These are phyloP conservation scores for Dianthus caryophyllus DNA, from an alignment of 148 eudicot genomes.

Conservation along the genomic window DNA sequence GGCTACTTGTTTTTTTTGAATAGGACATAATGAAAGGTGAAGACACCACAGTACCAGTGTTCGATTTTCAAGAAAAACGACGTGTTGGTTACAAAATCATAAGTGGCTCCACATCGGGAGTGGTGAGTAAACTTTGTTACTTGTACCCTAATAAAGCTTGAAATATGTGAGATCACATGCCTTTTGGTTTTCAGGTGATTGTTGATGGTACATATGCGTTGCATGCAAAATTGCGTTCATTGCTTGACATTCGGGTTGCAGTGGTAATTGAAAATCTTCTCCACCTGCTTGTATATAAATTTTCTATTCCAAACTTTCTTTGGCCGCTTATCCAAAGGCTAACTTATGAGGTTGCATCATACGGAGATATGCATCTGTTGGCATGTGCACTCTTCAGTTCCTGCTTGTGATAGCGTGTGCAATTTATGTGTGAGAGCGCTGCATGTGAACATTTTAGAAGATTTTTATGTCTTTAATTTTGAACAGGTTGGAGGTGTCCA, in stretches of 20 bases:
- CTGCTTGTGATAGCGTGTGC: not conserved
- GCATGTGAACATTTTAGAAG: conserved; percentile 6
- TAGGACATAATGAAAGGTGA: conserved; percentile 87
- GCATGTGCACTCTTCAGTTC: not conserved
- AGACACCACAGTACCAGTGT: conserved; percentile 69
- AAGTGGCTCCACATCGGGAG: conserved; percentile 71
- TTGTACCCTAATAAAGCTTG: not conserved
- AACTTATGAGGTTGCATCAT: not conserved
- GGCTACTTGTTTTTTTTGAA: conserved; percentile 20
- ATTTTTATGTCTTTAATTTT: conserved; percentile 3
- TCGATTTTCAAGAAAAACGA: conserved; percentile 82
- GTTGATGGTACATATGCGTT: conserved; percentile 99
- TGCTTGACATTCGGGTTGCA: conserved; percentile 98
- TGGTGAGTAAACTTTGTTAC: conserved; percentile 45
- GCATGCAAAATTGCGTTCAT: conserved; percentile 89
- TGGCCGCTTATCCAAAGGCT: not conserved
- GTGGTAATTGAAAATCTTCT: conserved; percentile 57
- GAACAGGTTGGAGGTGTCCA: conserved; percentile 98
- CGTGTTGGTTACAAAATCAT: conserved; percentile 59
- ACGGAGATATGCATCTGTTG: not conserved
- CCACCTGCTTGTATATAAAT: not conserved
- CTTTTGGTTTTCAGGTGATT: conserved; percentile 55
- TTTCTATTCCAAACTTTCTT: not conserved
- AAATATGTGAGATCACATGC: conserved; percentile 7
- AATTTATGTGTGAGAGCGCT: not conserved